These are phyloP conservation scores for Corchorus olitorius DNA, from an alignment of 345 rosid genomes.

Conservation along the genomic window DNA sequence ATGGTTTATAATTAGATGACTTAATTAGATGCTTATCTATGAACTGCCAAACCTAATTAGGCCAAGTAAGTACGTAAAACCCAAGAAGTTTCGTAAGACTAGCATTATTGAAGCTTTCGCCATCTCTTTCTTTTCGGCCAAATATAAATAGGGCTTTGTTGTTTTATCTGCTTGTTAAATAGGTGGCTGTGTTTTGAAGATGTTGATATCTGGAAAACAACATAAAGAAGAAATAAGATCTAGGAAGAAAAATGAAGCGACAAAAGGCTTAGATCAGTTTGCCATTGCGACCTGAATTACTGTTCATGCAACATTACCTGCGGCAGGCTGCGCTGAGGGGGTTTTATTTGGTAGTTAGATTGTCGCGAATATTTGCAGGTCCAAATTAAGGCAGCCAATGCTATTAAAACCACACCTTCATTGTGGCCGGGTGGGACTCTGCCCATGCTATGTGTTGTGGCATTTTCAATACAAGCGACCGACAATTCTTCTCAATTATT, in stretches of 20 bases:
- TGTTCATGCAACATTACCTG: not conserved
- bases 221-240: not conserved
- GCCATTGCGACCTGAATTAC: not conserved
- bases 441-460: too few relatives aligned
- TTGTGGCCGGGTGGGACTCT: not conserved
- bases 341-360: not conserved
- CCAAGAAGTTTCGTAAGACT: too few relatives aligned
- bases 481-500: not conserved
- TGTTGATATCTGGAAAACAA: not conserved
- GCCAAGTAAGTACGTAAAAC: too few relatives aligned
- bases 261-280: not conserved
- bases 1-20: too few relatives aligned
- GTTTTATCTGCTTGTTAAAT: not conserved
- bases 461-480: not conserved
- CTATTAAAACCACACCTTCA: not conserved
- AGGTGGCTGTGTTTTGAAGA: not conserved
- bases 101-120: too few relatives aligned
- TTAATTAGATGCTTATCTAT: too few relatives aligned
- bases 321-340: too few relatives aligned
- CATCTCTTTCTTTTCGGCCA: too few relatives aligned
- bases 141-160: not conserved
- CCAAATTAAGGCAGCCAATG: not conserved
- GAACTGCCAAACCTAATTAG: too few relatives aligned
- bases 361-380: not conserved
- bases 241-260: not conserved